Evolutionary conservation across 345 rosid genomes (phyloP).

Genomic region (Luvunga scandens): DNA sequence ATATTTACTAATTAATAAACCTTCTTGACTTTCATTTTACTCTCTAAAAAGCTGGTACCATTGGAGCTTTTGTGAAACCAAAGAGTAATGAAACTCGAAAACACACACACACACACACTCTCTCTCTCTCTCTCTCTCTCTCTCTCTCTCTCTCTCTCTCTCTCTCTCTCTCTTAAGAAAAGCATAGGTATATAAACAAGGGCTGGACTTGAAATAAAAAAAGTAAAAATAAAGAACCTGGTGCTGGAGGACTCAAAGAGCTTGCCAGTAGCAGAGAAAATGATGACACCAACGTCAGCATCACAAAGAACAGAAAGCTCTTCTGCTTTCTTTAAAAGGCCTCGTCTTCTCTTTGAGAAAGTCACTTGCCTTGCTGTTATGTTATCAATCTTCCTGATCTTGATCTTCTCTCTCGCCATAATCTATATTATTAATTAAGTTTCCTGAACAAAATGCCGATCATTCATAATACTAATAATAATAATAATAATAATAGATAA

Average conservation of each 20-base stretch:
- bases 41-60: background rate
- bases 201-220: too few species aligned
- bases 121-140: too few species aligned
- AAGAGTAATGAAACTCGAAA: background rate
- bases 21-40: too few species aligned
- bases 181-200: background rate
- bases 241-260: slow-evolving; percentile 50
- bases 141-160: too few species aligned
- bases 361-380: slow-evolving; percentile 57
- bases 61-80: background rate
- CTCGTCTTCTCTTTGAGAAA: slow-evolving; percentile 56
- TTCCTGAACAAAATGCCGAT: background rate
- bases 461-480: too few species aligned
- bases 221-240: slow-evolving; percentile 22
- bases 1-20: too few species aligned
- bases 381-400: slow-evolving; percentile 53
- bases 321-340: slow-evolving; percentile 53
- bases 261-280: slow-evolving; percentile 56
- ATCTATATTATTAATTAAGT: background rate
- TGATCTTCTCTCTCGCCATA: slow-evolving; percentile 57
- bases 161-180: background rate
- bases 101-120: too few species aligned
- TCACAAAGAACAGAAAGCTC: slow-evolving; percentile 61
- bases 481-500: background rate
- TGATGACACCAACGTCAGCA: slow-evolving; percentile 50